phyloP scores from a whole-genome alignment of 2,329 filamentous ascomycete genomes.

The Sporothrix pallida region DNA sequence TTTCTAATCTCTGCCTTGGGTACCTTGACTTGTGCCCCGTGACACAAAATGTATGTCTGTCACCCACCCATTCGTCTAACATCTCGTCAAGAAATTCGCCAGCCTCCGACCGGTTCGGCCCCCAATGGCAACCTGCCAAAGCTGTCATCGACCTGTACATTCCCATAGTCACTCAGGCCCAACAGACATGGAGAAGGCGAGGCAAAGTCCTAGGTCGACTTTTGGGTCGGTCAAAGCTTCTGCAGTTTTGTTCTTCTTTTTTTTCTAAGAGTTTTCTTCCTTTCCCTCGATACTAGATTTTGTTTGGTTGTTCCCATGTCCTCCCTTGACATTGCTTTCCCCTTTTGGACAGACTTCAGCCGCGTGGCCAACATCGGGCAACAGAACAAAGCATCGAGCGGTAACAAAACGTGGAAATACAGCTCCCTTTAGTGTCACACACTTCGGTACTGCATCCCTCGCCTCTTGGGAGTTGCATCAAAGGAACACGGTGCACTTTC shows the following conservation, averaged over 20 bases:
- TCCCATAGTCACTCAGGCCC: neutral
- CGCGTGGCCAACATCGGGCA: neutral
- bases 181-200: neutral
- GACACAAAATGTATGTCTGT: slow-evolving; percentile 23
- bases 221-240: neutral
- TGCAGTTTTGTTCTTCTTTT: neutral
- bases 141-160: neutral
- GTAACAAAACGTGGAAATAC: neutral
- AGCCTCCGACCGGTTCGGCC: neutral
- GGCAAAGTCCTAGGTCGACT: neutral
- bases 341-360: slow-evolving; percentile 14
- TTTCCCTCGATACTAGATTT: too few relatives aligned
- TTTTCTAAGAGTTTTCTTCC: neutral
- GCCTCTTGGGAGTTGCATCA: neutral
- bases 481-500: neutral
- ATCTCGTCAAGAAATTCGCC: neutral
- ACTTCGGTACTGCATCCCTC: neutral
- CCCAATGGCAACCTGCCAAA: slow-evolving; percentile 7
- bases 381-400: neutral
- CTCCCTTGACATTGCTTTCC: neutral
- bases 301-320: neutral
- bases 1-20: neutral
- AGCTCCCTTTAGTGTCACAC: neutral
- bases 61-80: neutral
- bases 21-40: neutral